Percentiles rank a stretch among this genome's conserved stretches.
phyloP scores from a whole-genome alignment of 306 rosid species.

The Astragalus membranaceus region DNA sequence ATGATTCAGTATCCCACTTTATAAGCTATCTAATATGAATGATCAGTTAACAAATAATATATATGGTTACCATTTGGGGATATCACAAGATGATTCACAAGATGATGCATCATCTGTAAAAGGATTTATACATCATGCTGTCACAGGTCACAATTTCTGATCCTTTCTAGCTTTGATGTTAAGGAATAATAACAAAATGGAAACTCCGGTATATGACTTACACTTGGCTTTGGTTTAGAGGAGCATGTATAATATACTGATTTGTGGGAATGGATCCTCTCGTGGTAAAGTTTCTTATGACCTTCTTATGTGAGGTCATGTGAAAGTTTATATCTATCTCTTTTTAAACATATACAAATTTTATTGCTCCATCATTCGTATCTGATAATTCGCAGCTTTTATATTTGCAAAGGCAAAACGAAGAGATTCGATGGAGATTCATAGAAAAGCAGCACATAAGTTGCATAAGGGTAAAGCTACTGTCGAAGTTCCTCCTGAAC shows the following conservation, averaged over 20 bases:
- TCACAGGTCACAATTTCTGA: neutral
- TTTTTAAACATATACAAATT: neutral
- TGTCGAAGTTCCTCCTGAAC: conserved; percentile 37
- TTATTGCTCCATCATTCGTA: conserved; percentile 12
- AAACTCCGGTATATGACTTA: neutral
- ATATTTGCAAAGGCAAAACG: conserved; percentile 50
- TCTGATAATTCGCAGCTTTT: conserved; percentile 49
- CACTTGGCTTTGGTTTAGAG: conserved; percentile 1
- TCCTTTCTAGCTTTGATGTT: neutral
- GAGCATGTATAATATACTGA: conserved; percentile 7
- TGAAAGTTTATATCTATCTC: neutral
- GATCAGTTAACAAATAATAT: no score
- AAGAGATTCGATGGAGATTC: conserved; percentile 33
- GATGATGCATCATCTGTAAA: neutral
- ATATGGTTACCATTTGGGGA: no score
- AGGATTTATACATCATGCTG: neutral
- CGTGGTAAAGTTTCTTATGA: neutral
- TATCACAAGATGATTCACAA: neutral
- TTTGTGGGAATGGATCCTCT: neutral
- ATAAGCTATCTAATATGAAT: no score
- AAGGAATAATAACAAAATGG: neutral
- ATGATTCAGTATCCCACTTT: no score
- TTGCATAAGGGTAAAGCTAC: conserved; percentile 26
- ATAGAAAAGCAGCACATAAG: conserved; percentile 29
- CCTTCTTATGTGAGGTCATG: neutral